These are phyloP conservation scores for Stenogyne calaminthoides DNA, from an alignment of 305 asterid genomes.

Conservation along the genomic window DNA sequence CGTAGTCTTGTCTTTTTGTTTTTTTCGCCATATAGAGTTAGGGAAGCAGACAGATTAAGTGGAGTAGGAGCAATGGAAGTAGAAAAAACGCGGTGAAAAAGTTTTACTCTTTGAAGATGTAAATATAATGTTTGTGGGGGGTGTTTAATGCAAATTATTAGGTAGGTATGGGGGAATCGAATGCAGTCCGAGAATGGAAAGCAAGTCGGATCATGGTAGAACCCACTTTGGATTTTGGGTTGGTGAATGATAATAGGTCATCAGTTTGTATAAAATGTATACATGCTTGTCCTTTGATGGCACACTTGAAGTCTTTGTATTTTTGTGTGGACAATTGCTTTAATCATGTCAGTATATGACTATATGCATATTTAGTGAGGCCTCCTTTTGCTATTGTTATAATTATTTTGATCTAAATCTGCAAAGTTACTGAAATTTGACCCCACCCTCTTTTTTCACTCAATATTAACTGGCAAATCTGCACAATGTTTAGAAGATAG, in stretches of 20 bases:
- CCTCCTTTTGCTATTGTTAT: too few species aligned
- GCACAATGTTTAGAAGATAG: slow-evolving; percentile 17
- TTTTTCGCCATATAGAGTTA: slow-evolving; percentile 32
- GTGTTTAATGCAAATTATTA: slow-evolving; percentile 25
- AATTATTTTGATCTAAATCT: not conserved
- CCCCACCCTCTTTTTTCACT: not conserved
- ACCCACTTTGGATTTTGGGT: slow-evolving; percentile 18
- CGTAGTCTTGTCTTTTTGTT: slow-evolving; percentile 7
- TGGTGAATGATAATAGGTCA: slow-evolving; percentile 21
- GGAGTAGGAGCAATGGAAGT: slow-evolving; percentile 27
- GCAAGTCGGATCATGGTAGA: slow-evolving; percentile 9
- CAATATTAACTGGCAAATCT: not conserved
- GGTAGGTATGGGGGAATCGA: slow-evolving; percentile 6
- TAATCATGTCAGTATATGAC: slow-evolving; percentile 12
- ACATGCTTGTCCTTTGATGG: slow-evolving; percentile 41
- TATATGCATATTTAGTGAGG: slow-evolving; percentile 14
- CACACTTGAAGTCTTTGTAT: slow-evolving; percentile 29
- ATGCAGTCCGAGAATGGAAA: not conserved
- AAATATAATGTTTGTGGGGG: slow-evolving; percentile 41
- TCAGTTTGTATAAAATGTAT: slow-evolving; percentile 29
- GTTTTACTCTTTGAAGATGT: slow-evolving; percentile 35
- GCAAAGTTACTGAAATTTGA: too few species aligned
- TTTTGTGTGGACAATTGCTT: slow-evolving; percentile 28
- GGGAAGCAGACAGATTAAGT: slow-evolving; percentile 27
- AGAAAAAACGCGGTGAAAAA: slow-evolving; percentile 12